A percentile compares a stretch with the other conserved stretches of the same genome.
Conservation (phyloP, 768 basidiomycete species). For the Butyriboletus loyo region DNA sequence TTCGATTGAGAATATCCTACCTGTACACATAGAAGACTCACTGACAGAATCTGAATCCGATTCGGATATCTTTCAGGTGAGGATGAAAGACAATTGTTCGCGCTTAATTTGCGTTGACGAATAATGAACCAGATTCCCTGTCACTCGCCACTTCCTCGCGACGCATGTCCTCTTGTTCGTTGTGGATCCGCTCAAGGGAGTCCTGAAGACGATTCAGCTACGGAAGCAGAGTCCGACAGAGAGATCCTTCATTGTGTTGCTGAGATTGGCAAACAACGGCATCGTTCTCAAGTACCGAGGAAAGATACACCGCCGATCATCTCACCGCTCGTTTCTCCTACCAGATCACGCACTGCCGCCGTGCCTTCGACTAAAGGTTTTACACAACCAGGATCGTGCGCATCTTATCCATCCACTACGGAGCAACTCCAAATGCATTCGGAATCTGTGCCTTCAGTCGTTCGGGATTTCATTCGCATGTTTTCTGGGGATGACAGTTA, state of each 20-base stretch:
- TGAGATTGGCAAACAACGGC: slow-evolving; percentile 13
- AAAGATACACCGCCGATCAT: slow-evolving; percentile 11
- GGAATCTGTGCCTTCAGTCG: slow-evolving; percentile 27
- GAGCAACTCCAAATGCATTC: neutral
- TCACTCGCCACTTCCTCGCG: neutral
- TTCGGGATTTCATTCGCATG: slow-evolving; percentile 32
- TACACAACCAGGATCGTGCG: neutral
- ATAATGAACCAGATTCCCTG: neutral
- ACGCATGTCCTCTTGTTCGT: neutral
- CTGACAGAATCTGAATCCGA: slow-evolving; percentile 33
- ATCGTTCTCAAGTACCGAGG: slow-evolving; percentile 1
- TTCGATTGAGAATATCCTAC: slow-evolving; percentile 6
- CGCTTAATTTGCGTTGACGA: neutral
- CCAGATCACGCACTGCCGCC: slow-evolving; percentile 12
- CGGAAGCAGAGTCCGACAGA: slow-evolving; percentile 34
- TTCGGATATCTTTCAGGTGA: slow-evolving; percentile 10
- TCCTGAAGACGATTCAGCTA: slow-evolving; percentile 27
- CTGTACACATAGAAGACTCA: slow-evolving; percentile 23
- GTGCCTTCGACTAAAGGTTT: neutral
- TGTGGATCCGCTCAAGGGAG: neutral
- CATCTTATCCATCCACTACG: neutral
- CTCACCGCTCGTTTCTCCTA: slow-evolving; percentile 30
- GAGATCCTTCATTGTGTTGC: slow-evolving; percentile 22
- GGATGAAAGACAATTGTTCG: neutral
- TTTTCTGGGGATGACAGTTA: slow-evolving; percentile 35